phyloP scores from a whole-genome alignment of 345 rosid genomes.

The Brassica carinata region DNA sequence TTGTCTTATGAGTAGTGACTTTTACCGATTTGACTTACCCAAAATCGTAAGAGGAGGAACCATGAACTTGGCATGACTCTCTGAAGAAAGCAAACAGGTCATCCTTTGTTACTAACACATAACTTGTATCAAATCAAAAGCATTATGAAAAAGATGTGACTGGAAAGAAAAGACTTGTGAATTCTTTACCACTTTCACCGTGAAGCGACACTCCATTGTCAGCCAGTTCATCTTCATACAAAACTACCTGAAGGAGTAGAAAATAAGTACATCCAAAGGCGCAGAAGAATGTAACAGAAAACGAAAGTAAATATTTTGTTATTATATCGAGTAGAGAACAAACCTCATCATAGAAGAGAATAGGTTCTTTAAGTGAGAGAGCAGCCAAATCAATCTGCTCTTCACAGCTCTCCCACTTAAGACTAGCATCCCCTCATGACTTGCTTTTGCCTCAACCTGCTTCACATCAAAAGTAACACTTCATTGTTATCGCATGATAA shows the following conservation, averaged over 20 bases:
- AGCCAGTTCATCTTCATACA: conserved; percentile 97
- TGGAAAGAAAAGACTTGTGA: conserved; percentile 6
- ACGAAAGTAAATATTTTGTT: background rate
- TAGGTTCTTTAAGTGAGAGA: conserved; percentile 83
- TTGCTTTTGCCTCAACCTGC: conserved; percentile 28
- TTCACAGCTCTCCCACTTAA: conserved; percentile 77
- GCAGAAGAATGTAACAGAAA: conserved; percentile 2
- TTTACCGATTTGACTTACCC: conserved; percentile 64
- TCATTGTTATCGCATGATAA: background rate
- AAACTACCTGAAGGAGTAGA: conserved; percentile 86
- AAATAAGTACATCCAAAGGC: conserved; percentile 12
- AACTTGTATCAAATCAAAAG: background rate
- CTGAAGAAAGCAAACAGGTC: conserved; percentile 42
- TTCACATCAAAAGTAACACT: conserved; percentile 20
- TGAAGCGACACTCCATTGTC: conserved; percentile 91
- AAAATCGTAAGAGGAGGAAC: conserved; percentile 94
- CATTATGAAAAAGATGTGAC: conserved; percentile 7
- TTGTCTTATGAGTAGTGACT: background rate
- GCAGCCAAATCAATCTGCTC: conserved; percentile 77
- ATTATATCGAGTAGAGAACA: conserved; percentile 7
- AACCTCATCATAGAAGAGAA: conserved; percentile 98
- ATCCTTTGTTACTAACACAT: conserved; percentile 17
- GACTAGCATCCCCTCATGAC: conserved; percentile 32
- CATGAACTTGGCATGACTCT: conserved; percentile 97
- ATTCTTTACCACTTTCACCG: conserved; percentile 89